Percentiles rank a stretch among this genome's conserved stretches.
These are phyloP conservation scores for Penicillium robsamsonii DNA, from an alignment of 495 filamentous ascomycete species.

Conservation along the genomic window DNA sequence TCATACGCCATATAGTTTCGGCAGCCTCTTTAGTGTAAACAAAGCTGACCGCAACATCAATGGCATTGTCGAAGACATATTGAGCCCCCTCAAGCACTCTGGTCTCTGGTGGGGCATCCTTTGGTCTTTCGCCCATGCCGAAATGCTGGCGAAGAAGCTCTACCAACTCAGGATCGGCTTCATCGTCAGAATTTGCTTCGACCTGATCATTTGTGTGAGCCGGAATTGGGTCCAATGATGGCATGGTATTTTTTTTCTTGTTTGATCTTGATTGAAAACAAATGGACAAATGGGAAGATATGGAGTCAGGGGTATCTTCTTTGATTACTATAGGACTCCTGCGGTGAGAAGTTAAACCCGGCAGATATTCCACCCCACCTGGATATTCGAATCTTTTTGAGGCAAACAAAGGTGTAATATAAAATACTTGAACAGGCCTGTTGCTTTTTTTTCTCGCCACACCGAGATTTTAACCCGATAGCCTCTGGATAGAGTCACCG, in stretches of 20 bases:
- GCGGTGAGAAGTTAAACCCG: constrained; percentile 3
- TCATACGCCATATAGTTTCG: constrained; percentile 68
- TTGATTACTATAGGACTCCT: constrained; percentile 1
- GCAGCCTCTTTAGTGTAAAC: constrained; percentile 77
- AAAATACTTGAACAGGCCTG: neutral
- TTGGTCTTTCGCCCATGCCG: constrained; percentile 51
- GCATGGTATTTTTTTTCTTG: constrained; percentile 21
- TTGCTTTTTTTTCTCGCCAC: constrained; percentile 19
- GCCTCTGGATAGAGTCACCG: constrained; percentile 13
- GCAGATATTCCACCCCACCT: constrained; percentile 1
- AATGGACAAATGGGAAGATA: neutral
- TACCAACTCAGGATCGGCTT: constrained; percentile 83
- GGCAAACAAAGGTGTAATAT: neutral
- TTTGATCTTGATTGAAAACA: neutral
- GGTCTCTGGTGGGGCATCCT: constrained; percentile 61
- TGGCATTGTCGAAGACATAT: constrained; percentile 86
- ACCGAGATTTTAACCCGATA: constrained; percentile 23
- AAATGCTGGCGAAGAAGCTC: constrained; percentile 82
- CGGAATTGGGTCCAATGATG: constrained; percentile 23
- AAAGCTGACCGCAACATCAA: constrained; percentile 85
- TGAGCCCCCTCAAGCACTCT: constrained; percentile 79
- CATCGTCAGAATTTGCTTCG: constrained; percentile 67
- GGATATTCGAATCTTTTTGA: neutral
- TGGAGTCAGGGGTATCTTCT: constrained; percentile 8
- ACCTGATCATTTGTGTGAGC: constrained; percentile 12